Base-by-base conservation (phyloP, 768 basidiomycete species). In the Cystobasidium tubakii region DNA sequence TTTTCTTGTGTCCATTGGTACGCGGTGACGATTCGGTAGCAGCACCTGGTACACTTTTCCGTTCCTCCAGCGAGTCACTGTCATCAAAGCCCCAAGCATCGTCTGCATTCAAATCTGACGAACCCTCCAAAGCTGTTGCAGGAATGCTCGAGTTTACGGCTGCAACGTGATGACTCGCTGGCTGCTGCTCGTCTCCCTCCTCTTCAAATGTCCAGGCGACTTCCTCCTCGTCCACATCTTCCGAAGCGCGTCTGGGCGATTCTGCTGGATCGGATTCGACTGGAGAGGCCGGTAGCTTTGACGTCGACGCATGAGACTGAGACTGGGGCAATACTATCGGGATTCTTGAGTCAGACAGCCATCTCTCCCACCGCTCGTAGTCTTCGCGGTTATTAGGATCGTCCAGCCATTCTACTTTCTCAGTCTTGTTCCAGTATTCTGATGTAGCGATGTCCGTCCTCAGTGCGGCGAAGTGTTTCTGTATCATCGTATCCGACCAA, bases 151-250 rank as follows among this genome's bases (percentile, higher is more conserved):
- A 36, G 9, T n/a, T 12, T 27, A n/a, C 6, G 31, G 6, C 62
- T 19, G 25, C 7, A n/a, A 36, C 62, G 10, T 33, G 62, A 12
- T 7, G 62, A 33, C 7, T 27, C 6, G 6, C 29, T 29, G 10
- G 62, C 27, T 23, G n/a, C 0, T n/a, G 27, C 12, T 34, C 73
- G n/a, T 33, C 46, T 3, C 62, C 72, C 1, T 67, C 73, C n/a
- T 73, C 75, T 25, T 65, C 77, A 27, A 76, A 75, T n/a, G 72
- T 75, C 77, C 77, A 78, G 0, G 57, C 76, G n/a, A 75, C 77
- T 1, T 75, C 74, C 3, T 67, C 76, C 17, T 19, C 67, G 1
- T 57, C 70, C 21, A 33, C 73, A 23, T 34, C n/a, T n/a, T n/a
- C n/a, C n/a, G n/a, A n/a, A n/a, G n/a, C 39, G 39, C 39, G 7